These are phyloP conservation scores for Diaporthe eres DNA, from an alignment of 2,329 filamentous ascomycete species.

Conservation along the genomic window DNA sequence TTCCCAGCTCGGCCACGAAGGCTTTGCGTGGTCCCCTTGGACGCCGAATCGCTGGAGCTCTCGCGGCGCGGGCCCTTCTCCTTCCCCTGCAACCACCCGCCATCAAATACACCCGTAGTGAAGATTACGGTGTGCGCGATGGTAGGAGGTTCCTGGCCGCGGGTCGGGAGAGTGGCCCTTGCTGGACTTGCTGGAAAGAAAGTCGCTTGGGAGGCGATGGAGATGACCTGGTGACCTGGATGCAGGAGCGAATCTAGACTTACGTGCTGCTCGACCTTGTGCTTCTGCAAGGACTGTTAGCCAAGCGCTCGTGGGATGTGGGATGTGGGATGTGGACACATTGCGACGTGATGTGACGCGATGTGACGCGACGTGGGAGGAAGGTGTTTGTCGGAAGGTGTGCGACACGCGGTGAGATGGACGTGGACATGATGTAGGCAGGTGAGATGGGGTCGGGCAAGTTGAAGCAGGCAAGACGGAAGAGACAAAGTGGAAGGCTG, in stretches of 20 bases:
- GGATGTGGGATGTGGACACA: background rate
- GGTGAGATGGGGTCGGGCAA: background rate
- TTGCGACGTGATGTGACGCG: background rate
- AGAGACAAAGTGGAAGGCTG: background rate
- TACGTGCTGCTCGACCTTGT: background rate
- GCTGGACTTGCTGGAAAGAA: background rate
- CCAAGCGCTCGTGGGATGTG: background rate
- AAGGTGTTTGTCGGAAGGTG: background rate
- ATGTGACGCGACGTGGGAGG: background rate
- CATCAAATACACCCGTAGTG: background rate
- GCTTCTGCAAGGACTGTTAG: background rate
- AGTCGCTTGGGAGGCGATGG: background rate
- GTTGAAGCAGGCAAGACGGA: background rate
- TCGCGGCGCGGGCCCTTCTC: background rate
- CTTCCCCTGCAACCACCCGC: background rate
- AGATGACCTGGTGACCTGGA: conserved; percentile 3
- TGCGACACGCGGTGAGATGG: background rate
- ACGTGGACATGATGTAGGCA: background rate
- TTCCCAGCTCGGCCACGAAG: background rate
- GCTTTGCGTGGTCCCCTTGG: background rate
- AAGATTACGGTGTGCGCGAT: conserved; percentile 1
- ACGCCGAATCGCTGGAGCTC: background rate
- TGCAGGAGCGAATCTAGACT: background rate
- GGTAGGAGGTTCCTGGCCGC: background rate
- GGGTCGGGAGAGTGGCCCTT: background rate